Evolutionary conservation across 1,139 yeast species (phyloP).

Genomic region (Debaryomyces udenii): DNA sequence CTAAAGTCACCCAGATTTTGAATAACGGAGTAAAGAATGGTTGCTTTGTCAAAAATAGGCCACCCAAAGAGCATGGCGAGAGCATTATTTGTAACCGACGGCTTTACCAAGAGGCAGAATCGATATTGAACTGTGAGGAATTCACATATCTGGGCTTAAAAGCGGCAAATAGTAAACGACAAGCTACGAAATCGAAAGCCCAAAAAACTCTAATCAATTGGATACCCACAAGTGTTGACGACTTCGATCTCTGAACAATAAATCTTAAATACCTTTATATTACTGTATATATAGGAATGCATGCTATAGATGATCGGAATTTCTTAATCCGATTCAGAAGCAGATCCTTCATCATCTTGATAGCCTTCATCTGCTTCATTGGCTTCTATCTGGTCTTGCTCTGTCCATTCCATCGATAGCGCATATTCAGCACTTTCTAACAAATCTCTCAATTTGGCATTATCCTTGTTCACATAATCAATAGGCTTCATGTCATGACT

Average conservation of each 20-base stretch:
- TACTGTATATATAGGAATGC: constrained; percentile 16
- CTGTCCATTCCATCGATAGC: constrained; percentile 40
- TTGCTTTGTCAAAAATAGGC: constrained; percentile 44
- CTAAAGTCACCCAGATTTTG: constrained; percentile 40
- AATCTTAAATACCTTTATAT: constrained; percentile 1
- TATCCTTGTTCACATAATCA: constrained; percentile 61
- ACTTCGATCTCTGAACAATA: constrained; percentile 23
- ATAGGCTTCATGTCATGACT: constrained; percentile 64
- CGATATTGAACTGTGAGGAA: constrained; percentile 12
- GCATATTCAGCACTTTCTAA: constrained; percentile 87
- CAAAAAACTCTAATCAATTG: constrained; percentile 31
- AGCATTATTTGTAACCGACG: constrained; percentile 39
- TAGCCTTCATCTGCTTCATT: constrained; percentile 24
- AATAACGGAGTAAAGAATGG: constrained; percentile 61
- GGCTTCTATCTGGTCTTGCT: constrained; percentile 29
- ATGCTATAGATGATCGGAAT: constrained; percentile 1
- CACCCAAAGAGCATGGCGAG: constrained; percentile 50
- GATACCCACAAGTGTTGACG: constrained; percentile 35
- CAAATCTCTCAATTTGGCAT: constrained; percentile 55
- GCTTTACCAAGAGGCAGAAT: constrained; percentile 24
- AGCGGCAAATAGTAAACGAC: constrained; percentile 23
- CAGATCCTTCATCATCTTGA: constrained; percentile 34
- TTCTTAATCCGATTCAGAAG: constrained; percentile 35
- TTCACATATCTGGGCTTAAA: constrained; percentile 33
- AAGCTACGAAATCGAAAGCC: constrained; percentile 26